Conservation (phyloP, 2,329 filamentous ascomycete species). For the Alternaria arbusti region DNA sequence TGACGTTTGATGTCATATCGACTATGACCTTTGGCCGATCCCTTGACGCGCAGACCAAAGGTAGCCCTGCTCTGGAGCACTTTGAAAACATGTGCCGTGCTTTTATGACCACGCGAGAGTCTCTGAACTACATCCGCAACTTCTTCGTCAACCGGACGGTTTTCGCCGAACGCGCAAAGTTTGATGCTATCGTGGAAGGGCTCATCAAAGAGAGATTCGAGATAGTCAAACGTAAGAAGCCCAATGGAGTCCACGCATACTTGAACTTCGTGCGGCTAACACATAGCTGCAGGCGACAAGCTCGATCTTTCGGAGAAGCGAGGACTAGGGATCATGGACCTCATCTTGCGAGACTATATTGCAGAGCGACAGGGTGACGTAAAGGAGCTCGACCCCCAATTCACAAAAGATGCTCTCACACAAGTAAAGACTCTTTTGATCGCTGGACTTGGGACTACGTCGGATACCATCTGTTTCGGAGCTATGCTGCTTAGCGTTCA, state of each 20-base stretch:
- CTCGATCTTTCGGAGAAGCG: conserved; percentile 46
- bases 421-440: conserved; percentile 52
- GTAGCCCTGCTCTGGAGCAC: conserved; percentile 23
- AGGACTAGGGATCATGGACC: conserved; percentile 45
- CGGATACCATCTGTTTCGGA: conserved; percentile 38
- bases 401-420: conserved; percentile 45
- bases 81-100: conserved; percentile 27
- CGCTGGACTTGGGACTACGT: conserved; percentile 54
- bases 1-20: conserved; percentile 39
- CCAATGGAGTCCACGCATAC: too few relatives aligned
- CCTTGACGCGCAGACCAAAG: conserved; percentile 31
- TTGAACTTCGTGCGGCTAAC: not conserved
- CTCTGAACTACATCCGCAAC: conserved; percentile 28
- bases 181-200: conserved; percentile 44
- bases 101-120: conserved; percentile 17
- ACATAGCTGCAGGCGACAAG: conserved; percentile 23
- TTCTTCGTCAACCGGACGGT: conserved; percentile 18
- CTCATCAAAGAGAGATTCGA: conserved; percentile 48
- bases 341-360: conserved; percentile 38
- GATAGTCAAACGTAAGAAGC: not conserved
- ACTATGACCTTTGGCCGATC: conserved; percentile 33
- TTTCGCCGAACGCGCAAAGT: conserved; percentile 16
- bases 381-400: conserved; percentile 37
- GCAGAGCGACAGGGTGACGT: conserved; percentile 22
- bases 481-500: conserved; percentile 40